Conservation (phyloP, 108 stramenopile genomes). For the Nitzschia inconspicua region DNA sequence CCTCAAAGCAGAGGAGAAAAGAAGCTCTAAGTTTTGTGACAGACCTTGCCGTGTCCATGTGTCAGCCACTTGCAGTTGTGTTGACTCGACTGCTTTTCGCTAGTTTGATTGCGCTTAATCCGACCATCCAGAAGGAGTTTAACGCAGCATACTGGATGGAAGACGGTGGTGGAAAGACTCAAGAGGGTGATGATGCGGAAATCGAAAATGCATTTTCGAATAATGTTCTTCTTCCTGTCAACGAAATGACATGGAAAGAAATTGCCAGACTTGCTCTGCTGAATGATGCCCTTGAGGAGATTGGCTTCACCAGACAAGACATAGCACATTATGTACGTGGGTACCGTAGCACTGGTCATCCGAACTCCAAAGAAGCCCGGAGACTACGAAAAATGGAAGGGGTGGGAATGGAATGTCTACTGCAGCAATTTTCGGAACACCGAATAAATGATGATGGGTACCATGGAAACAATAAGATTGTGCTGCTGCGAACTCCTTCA, state of each 20-base stretch:
- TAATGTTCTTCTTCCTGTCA: slow-evolving; percentile 70
- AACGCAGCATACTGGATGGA: slow-evolving; percentile 63
- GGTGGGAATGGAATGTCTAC: slow-evolving; percentile 48
- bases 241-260: slow-evolving; percentile 78
- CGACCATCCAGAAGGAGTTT: slow-evolving; percentile 53
- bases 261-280: slow-evolving; percentile 74
- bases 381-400: slow-evolving; percentile 73
- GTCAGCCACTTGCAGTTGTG: slow-evolving; percentile 56
- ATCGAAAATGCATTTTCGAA: slow-evolving; percentile 14
- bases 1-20: slow-evolving; percentile 15
- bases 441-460: slow-evolving; percentile 2
- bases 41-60: slow-evolving; percentile 65
- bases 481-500: slow-evolving; percentile 48
- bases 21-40: slow-evolving; percentile 54
- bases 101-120: slow-evolving; percentile 55
- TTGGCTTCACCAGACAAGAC: slow-evolving; percentile 73
- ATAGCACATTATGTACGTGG: slow-evolving; percentile 69
- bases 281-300: slow-evolving; percentile 65
- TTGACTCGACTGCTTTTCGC: slow-evolving; percentile 69
- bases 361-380: slow-evolving; percentile 84
- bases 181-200: slow-evolving; percentile 33
- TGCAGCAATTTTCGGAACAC: slow-evolving; percentile 39
- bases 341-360: slow-evolving; percentile 80
- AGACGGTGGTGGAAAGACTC: slow-evolving; percentile 34
- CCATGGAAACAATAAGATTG: slow-evolving; percentile 5